Evolutionary conservation across 176 grass and related monocot species (phyloP).

Genomic region (Typha latifolia): DNA sequence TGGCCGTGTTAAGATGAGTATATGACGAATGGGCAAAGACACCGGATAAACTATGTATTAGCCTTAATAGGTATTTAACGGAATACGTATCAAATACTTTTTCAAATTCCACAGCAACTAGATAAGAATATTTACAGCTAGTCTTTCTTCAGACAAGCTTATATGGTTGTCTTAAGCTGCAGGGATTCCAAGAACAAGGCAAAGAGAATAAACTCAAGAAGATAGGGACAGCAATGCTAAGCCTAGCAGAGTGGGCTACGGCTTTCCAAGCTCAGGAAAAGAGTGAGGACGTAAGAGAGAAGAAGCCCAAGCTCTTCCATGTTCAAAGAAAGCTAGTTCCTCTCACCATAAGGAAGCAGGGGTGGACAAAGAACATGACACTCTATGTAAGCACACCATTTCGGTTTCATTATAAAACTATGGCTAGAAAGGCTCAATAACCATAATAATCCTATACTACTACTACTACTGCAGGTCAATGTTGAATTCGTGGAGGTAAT

Average conservation of each 20-base stretch:
- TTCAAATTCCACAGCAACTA: no score
- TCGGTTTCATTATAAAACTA: not conserved
- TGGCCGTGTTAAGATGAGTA: not conserved
- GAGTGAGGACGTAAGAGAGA: constrained; percentile 9
- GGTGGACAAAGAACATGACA: constrained; percentile 60
- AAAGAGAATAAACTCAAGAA: constrained; percentile 54
- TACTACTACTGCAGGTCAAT: constrained; percentile 37
- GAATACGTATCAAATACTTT: no score
- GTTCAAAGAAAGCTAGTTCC: constrained; percentile 41
- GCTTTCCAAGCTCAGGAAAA: constrained; percentile 44
- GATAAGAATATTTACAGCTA: not conserved
- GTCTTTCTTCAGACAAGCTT: not conserved
- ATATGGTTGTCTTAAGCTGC: constrained; percentile 19
- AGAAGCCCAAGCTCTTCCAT: constrained; percentile 32
- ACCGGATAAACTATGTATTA: no score
- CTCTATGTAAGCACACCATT: constrained; percentile 63
- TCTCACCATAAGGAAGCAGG: constrained; percentile 51
- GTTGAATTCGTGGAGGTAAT: constrained; percentile 34
- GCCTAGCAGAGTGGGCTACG: constrained; percentile 63
- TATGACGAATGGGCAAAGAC: no score
- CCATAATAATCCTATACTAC: not conserved
- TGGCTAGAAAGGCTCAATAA: not conserved
- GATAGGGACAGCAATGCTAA: constrained; percentile 65
- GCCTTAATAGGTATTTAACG: no score
- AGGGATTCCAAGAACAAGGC: constrained; percentile 64